Evolutionary conservation across 352 stramenopile genomes (phyloP), one percentile per base, ranked within the genome.

Genomic region (Pythium angustatum): DNA sequence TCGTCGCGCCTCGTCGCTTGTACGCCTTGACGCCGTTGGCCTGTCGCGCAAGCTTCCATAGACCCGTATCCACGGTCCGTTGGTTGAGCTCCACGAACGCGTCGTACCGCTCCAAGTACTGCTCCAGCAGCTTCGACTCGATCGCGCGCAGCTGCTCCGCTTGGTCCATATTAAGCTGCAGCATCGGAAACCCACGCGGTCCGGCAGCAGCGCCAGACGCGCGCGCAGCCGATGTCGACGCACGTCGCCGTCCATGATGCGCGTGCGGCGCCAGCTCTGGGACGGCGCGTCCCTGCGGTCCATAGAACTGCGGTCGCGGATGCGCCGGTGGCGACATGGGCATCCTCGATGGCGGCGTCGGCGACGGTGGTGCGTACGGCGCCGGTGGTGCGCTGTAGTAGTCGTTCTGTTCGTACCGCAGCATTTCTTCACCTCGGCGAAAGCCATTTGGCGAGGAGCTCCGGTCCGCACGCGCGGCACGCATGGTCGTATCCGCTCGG

Each of bases 71-170:
- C 47, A 76, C 66, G 2, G 56, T 51, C 41, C 44, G 54, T 36
- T 71, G 56, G 33, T 64, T 41, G 9, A 55, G 28, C 24, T 51
- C 28, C 54, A 67, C 59, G 26, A 68, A 77, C 11, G 71, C 61
- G 43, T 89, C 79, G 63, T 88, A 91, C 15, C 78, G 76, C 43
- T 69, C 53, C 33, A 87, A 47, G 56, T 91, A 87, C 34, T 72
- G 55, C 33, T 76, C 68, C 27, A 88, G 71, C 30, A 88, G 64
- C 49, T 68, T 77, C 56, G 59, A 50, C 62, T 87, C 72, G 28
- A 88, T 72, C 11, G 73, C 59, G 31, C 75, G 66, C 21, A 89
- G 66, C 66, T 88, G 71, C 33, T 64, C 69, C 2, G 50, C 40
- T 66, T 90, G 77, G 1, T 61, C 41, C 11, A 61, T 10, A 12